Percentiles rank a stretch among this genome's conserved stretches.
These are phyloP conservation scores for Nicotiana otophora DNA, from an alignment of 257 asterid genomes.

Conservation along the genomic window DNA sequence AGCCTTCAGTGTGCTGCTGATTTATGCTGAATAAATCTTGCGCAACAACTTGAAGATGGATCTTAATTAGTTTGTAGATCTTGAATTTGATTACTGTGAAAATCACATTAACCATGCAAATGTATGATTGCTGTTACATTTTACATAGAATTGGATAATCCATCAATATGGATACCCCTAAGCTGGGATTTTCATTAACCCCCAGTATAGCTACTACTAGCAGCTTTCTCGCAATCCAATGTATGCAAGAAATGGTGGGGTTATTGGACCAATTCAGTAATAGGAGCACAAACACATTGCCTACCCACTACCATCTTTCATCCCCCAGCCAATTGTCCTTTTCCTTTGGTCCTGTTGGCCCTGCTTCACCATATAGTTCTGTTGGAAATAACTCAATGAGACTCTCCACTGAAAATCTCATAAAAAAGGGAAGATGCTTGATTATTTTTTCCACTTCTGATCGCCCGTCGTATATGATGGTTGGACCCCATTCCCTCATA, in stretches of 20 bases:
- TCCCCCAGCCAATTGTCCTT: conserved; percentile 92
- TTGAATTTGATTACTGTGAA: not conserved
- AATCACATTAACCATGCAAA: not conserved
- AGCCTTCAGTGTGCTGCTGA: not conserved
- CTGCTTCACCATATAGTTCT: conserved; percentile 81
- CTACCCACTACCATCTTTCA: conserved; percentile 42
- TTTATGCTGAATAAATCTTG: not conserved
- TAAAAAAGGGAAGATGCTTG: conserved; percentile 56
- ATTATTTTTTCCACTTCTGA: conserved; percentile 74
- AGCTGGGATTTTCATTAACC: not conserved
- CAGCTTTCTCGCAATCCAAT: not conserved
- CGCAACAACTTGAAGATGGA: not conserved
- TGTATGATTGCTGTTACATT: not conserved
- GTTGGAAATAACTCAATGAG: conserved; percentile 67
- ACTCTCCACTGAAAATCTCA: conserved; percentile 60
- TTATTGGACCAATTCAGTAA: not conserved
- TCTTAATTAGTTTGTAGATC: not conserved
- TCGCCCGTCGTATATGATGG: conserved; percentile 44
- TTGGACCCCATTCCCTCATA: conserved; percentile 98
- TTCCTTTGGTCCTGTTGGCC: conserved; percentile 94
- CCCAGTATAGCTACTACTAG: not conserved
- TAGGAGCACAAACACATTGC: not conserved
- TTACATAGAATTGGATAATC: not conserved
- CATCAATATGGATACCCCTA: not conserved
- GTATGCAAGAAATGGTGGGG: not conserved